Percentiles rank a stretch among this genome's conserved stretches.
Evolutionary conservation across 2,329 filamentous ascomycete genomes (phyloP).

Genomic region (Escovopsis weberi): DNA sequence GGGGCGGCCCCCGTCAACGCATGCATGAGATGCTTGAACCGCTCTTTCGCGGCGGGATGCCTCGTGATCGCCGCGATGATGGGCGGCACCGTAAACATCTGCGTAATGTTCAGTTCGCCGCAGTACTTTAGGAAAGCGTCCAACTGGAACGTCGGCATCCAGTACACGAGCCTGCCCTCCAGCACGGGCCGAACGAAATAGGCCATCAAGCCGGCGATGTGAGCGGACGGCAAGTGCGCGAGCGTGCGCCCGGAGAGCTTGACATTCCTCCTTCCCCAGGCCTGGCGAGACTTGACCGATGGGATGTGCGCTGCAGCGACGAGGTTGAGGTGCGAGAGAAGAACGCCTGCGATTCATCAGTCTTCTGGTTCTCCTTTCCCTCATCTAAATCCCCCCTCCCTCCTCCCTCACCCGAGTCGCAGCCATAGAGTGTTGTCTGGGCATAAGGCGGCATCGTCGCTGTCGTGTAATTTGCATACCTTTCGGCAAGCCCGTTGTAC

Average conservation of each 20-base stretch:
- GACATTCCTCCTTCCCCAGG: slow-evolving; percentile 14
- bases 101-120: slow-evolving; percentile 34
- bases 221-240: slow-evolving; percentile 30
- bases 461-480: slow-evolving; percentile 10
- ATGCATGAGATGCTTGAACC: slow-evolving; percentile 34
- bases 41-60: slow-evolving; percentile 36
- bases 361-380: neutral
- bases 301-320: slow-evolving; percentile 22
- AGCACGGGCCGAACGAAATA: slow-evolving; percentile 28
- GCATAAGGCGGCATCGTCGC: neutral
- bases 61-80: slow-evolving; percentile 47
- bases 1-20: slow-evolving; percentile 42
- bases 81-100: slow-evolving; percentile 45
- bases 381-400: no score
- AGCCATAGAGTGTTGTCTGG: no score
- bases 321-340: slow-evolving; percentile 30
- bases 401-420: no score
- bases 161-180: slow-evolving; percentile 36
- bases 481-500: slow-evolving; percentile 34
- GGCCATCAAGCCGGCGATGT: slow-evolving; percentile 31
- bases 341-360: slow-evolving; percentile 17
- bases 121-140: slow-evolving; percentile 37
- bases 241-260: slow-evolving; percentile 20
- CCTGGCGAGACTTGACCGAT: slow-evolving; percentile 15
- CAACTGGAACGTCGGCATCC: slow-evolving; percentile 49